Base-by-base conservation (phyloP, 2,329 filamentous ascomycete genomes). In the Aspergillus sp. region DNA sequence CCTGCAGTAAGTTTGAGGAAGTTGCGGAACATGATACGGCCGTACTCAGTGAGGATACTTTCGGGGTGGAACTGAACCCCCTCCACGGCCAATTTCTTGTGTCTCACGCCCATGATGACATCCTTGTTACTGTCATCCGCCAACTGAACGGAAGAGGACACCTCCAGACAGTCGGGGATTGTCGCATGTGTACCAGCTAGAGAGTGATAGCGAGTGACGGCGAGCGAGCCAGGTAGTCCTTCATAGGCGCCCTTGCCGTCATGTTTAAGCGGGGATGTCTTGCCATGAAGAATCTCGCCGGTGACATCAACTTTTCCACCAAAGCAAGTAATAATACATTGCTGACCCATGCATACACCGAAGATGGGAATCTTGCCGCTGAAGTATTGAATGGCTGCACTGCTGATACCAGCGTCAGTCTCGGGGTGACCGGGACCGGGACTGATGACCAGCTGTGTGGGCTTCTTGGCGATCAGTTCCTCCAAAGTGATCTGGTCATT, bases 341-440 rank as follows among this genome's bases (percentile, higher is more conserved):
- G 95, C 88, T 97, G 89, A 68, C 95, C 95, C 94, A 99, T 98
- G 74, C 95, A 99, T 30, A 99, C 95, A n/a, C 95, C 95, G 55
- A 99, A 86, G 13, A 99, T 87, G 10, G 95, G 95, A 52, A 99
- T 91, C 79, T 97, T 98, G 67, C 95, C 95, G 30, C 90, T 88
- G 76, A 98, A 99, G 76, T 97, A 84, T 69, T 87, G 84, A 72
- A 99, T 97, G 45, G 92, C 93, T 77, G 91, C 91, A 73, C 92
- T 92, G 77, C 93, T 97, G 71, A 99, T 87, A 59, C 95, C 96
- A 19, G 95, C 93, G 79, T 99, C 96, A 51, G 88, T 92, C 67
- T 86, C 83, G 43, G 95, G 95, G 79, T 99, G 96, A 38, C 95
- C 95, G 10, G 95, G 96, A 1, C 95, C 95, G 19, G 95, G 95